Evolutionary conservation across 2,329 filamentous ascomycete species (phyloP).

Genomic region (Neofusicoccum sp.): DNA sequence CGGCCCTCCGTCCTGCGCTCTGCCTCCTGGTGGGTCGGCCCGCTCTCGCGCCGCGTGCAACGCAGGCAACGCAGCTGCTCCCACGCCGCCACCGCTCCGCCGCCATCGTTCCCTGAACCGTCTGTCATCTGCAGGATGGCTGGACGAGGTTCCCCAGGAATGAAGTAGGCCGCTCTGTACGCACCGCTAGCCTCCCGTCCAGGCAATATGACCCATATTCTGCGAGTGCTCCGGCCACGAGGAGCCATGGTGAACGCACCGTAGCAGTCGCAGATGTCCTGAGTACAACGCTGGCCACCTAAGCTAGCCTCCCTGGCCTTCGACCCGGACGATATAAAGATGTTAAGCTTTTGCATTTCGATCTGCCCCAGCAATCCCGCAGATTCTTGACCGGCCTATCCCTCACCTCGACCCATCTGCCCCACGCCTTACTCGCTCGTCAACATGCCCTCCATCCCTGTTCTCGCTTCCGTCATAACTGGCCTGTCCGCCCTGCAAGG

Average conservation of each 20-base stretch:
- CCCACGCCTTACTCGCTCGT: too few species aligned
- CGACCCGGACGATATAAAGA: not conserved
- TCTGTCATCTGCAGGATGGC: not conserved
- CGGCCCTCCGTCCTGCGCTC: not conserved
- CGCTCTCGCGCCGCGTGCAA: not conserved
- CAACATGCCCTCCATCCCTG: not conserved
- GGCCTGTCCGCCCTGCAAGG: not conserved
- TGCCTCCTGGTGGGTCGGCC: not conserved
- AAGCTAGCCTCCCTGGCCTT: not conserved
- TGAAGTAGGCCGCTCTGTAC: not conserved
- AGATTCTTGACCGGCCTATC: not conserved
- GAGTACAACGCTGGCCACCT: not conserved
- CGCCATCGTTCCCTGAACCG: not conserved
- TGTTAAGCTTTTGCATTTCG: not conserved
- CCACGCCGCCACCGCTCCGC: not conserved
- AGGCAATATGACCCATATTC: not conserved
- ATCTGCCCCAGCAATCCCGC: not conserved
- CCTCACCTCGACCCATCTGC: too few species aligned
- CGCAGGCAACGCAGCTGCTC: not conserved
- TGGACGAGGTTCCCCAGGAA: not conserved
- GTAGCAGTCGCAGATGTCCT: not conserved
- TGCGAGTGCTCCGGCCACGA: constrained; percentile 2
- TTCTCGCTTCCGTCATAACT: not conserved
- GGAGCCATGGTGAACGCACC: not conserved
- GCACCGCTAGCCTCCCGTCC: not conserved